Evolutionary conservation across 2,329 filamentous ascomycete species (phyloP).

Genomic region (Ceratocystis alfenasii): DNA sequence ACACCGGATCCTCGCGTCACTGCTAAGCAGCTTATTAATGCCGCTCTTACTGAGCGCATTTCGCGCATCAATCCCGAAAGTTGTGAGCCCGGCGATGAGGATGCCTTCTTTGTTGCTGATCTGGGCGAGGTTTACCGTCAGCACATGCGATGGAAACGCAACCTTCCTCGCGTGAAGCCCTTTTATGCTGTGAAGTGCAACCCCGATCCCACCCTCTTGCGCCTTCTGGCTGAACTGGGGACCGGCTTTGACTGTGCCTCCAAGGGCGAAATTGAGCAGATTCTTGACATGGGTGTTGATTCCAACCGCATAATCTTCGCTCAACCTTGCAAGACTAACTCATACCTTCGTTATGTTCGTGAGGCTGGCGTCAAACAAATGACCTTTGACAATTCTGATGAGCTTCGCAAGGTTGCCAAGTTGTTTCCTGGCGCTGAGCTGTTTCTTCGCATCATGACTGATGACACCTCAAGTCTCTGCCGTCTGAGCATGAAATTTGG

Average conservation of each 20-base stretch:
- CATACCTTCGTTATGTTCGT: conserved; percentile 84
- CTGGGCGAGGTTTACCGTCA: conserved; percentile 97
- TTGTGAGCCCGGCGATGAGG: conserved; percentile 87
- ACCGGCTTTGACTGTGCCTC: conserved; percentile 97
- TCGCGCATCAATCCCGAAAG: conserved; percentile 72
- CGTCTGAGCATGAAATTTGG: conserved; percentile 96
- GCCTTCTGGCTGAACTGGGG: conserved; percentile 75
- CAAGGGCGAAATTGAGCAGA: conserved; percentile 91
- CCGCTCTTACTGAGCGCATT: conserved; percentile 76
- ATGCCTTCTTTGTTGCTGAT: conserved; percentile 96
- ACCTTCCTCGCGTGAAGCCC: conserved; percentile 81
- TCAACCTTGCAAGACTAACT: conserved; percentile 98
- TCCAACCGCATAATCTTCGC: conserved; percentile 94
- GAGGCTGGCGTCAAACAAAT: conserved; percentile 84
- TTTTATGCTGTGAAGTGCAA: conserved; percentile 99
- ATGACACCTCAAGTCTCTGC: conserved; percentile 89
- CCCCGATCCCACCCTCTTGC: conserved; percentile 78
- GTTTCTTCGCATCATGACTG: conserved; percentile 86
- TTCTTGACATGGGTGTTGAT: conserved; percentile 69
- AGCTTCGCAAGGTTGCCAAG: conserved; percentile 94
- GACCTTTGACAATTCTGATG: conserved; percentile 98
- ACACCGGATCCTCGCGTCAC: conserved; percentile 25
- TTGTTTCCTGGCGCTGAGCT: conserved; percentile 82
- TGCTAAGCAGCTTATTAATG: conserved; percentile 70
- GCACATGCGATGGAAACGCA: conserved; percentile 95